A percentile compares a stretch with the other conserved stretches of the same genome.
phyloP scores from a whole-genome alignment of 1,284 basidiomycete species.

The Rugosomyces carneus region DNA sequence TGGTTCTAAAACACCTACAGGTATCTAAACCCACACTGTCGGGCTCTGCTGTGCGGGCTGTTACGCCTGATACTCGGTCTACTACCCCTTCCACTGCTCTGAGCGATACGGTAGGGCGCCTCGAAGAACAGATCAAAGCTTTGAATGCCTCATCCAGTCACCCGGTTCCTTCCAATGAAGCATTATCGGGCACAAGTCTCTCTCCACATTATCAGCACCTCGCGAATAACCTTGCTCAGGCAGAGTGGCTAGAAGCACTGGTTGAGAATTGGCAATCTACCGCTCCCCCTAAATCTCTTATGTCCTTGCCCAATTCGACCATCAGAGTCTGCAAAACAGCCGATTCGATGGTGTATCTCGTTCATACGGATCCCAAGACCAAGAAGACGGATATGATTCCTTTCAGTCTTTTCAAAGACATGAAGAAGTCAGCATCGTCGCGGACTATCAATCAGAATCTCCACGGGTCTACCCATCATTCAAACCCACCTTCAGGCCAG shows the following conservation, averaged over 20 bases:
- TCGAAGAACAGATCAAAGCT: constrained; percentile 6
- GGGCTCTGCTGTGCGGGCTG: not conserved
- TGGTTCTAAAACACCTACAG: not conserved
- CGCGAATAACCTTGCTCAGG: not conserved
- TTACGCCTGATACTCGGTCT: not conserved
- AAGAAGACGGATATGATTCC: not conserved
- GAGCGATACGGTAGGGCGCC: not conserved
- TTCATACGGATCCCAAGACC: constrained; percentile 1
- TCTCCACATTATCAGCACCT: not conserved
- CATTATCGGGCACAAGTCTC: not conserved
- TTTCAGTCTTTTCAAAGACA: not conserved
- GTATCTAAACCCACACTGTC: not conserved
- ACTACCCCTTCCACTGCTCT: not conserved
- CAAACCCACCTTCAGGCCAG: not conserved
- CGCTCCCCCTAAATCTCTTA: constrained; percentile 2
- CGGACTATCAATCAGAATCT: not conserved
- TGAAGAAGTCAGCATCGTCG: not conserved
- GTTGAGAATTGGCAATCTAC: constrained; percentile 3
- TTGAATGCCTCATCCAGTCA: not conserved
- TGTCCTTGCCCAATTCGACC: constrained; percentile 5
- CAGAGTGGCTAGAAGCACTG: not conserved
- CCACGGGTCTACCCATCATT: not conserved
- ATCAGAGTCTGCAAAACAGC: constrained; percentile 11
- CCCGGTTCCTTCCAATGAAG: not conserved
- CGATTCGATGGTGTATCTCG: constrained; percentile 4